A percentile compares a stretch with the other conserved stretches of the same genome.
Evolutionary conservation across 352 stramenopile species (phyloP).

Genomic region (Thalassiosira gravida): DNA sequence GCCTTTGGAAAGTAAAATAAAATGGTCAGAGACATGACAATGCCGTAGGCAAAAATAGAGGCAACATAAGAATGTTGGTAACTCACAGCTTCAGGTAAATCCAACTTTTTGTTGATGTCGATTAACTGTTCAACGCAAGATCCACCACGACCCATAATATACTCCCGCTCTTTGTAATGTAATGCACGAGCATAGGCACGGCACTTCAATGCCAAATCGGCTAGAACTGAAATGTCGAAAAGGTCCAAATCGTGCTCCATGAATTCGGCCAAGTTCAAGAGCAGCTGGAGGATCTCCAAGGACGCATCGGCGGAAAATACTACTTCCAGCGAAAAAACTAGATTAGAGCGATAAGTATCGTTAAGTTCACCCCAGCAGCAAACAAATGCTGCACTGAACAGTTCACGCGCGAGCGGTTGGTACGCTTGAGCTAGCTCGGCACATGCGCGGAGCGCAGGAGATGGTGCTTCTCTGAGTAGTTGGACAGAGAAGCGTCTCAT

Average conservation of each 20-base stretch:
- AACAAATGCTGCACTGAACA: constrained; percentile 98
- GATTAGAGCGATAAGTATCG: constrained; percentile 91
- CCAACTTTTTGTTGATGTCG: constrained; percentile 98
- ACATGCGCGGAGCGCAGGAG: constrained; percentile 89
- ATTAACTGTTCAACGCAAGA: constrained; percentile 98
- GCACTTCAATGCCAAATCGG: constrained; percentile 94
- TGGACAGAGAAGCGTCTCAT: constrained; percentile 95
- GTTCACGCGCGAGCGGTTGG: constrained; percentile 92
- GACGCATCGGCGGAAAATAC: constrained; percentile 91
- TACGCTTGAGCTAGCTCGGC: constrained; percentile 92
- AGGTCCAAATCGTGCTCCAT: constrained; percentile 93
- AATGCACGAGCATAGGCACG: constrained; percentile 97
- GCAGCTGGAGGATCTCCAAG: constrained; percentile 94
- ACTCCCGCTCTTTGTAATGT: constrained; percentile 97
- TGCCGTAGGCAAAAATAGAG: too few species aligned
- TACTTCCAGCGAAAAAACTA: constrained; percentile 92
- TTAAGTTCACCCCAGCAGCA: constrained; percentile 97
- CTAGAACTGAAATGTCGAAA: constrained; percentile 91
- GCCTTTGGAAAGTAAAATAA: too few species aligned
- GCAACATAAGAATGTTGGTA: too few species aligned
- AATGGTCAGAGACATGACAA: too few species aligned
- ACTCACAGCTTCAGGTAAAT: constrained; percentile 69
- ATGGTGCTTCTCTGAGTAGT: constrained; percentile 95
- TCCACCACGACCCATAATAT: constrained; percentile 75
- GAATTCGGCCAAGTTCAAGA: constrained; percentile 98